Evolutionary conservation across 805 yeast genomes (phyloP), one percentile per base, ranked within the genome.

Genomic region (Ogataea methanolica): DNA sequence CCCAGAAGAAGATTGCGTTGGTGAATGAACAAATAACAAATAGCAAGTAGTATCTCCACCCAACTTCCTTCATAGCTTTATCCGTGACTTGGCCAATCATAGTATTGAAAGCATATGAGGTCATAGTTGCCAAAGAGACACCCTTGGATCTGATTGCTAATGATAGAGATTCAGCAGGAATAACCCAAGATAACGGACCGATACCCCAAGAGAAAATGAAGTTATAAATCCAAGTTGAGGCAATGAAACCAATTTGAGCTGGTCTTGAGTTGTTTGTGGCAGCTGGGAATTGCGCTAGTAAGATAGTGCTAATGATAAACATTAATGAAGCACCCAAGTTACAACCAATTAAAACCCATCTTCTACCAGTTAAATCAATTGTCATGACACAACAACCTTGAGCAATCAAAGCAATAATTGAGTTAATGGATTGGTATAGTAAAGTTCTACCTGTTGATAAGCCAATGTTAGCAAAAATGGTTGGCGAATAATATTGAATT

Each of bases 31-130:
- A 62, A 33, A 63, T 44, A 42, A 59, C 54, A 47, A 86, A 86
- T 65, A 85, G 76, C 42, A 83, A 63, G 67, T 83, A 86, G 48
- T 83, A 75, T 50, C 82, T 85, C 76, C 85, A 82, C 45, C 75
- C 71, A 61, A 79, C 66, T 59, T 72, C 49, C 61, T 70, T 51
- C 63, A 75, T 65, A 55, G 83, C 74, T 34, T 60, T 59, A 38
- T 90, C 90, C 9, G 84, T 78, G 17, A 63, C 67, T 47, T 65
- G 67, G 14, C 68, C 69, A 47, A 64, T 58, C 68, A 65, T 65
- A 8, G 68, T 64, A 47, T 64, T 64, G 54, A 65, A 63, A 14
- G 65, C 68, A 51, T 56, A 65, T 9, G 66, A 59, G 3, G 55
- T 49, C 66, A 62, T 62, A 9, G 69, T 80, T 6, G 83, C 73